phyloP scores from a whole-genome alignment of 129 eudicot genomes.

The Chrysanthemum seticuspe region DNA sequence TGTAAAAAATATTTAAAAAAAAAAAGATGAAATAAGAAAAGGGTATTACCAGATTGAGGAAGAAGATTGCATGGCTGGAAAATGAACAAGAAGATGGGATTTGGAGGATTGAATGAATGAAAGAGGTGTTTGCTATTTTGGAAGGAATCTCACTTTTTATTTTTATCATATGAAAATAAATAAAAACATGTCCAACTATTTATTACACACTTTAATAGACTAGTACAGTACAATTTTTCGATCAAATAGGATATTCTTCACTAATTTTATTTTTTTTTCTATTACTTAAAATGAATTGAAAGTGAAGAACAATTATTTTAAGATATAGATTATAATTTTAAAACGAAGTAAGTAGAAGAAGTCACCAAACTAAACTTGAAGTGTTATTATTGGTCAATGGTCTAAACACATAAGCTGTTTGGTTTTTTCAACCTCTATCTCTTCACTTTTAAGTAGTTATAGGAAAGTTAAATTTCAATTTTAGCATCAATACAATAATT shows the following conservation, averaged over 20 bases:
- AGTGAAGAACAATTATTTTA: no score
- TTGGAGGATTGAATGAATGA: not conserved
- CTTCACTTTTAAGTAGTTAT: not conserved
- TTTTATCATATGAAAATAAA: not conserved
- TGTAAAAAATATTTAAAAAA: not conserved
- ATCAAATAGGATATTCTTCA: no score
- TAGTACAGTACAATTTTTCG: no score
- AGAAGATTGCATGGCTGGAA: not conserved
- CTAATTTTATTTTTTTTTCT: no score
- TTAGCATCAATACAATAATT: no score
- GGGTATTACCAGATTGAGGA: constrained; percentile 18
- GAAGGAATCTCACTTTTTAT: constrained; percentile 21
- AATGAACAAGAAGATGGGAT: not conserved
- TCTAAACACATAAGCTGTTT: constrained; percentile 3
- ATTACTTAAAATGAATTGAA: no score
- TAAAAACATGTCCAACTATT: not conserved
- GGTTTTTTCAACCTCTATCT: constrained; percentile 18
- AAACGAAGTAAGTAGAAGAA: no score
- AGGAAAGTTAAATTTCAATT: no score
- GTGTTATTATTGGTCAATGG: no score
- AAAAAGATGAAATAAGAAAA: not conserved
- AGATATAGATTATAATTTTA: no score
- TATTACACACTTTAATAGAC: no score
- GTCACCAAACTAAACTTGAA: no score
- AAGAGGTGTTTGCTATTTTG: constrained; percentile 15